phyloP scores from a whole-genome alignment of 352 stramenopile species.

The Globisporangium radiosum region DNA sequence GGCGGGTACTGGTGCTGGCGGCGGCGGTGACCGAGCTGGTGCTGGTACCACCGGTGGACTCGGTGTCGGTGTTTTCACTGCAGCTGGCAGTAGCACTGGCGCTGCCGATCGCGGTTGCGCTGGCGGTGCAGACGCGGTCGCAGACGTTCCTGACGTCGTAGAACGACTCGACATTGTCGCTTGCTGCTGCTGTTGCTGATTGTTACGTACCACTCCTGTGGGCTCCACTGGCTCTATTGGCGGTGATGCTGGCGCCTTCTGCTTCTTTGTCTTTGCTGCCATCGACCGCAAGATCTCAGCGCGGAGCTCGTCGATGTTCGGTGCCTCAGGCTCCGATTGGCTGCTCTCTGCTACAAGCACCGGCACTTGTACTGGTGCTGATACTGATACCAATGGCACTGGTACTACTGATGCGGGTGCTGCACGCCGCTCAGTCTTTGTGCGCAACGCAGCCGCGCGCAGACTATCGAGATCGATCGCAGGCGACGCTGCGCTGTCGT shows the following conservation, averaged over 20 bases:
- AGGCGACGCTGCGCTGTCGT: not conserved
- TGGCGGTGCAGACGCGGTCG: not conserved
- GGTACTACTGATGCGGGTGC: too few relatives aligned
- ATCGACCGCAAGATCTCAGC: constrained; percentile 44
- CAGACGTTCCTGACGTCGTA: not conserved
- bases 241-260: constrained; percentile 2
- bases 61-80: not conserved
- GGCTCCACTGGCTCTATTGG: not conserved
- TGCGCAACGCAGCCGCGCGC: constrained; percentile 53
- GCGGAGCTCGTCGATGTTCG: constrained; percentile 34
- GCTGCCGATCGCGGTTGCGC: not conserved
- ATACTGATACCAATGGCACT: not conserved
- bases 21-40: not conserved
- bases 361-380: too few relatives aligned
- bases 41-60: not conserved
- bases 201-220: too few relatives aligned
- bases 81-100: not conserved
- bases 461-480: constrained; percentile 58
- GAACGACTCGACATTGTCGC: not conserved
- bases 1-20: not conserved
- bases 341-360: too few relatives aligned
- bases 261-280: constrained; percentile 32
- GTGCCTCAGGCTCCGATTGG: not conserved
- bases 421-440: not conserved
- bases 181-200: not conserved